A percentile compares a stretch with the other conserved stretches of the same genome.
Conservation (phyloP, 768 basidiomycete genomes). For the Tulasnella sp. region DNA sequence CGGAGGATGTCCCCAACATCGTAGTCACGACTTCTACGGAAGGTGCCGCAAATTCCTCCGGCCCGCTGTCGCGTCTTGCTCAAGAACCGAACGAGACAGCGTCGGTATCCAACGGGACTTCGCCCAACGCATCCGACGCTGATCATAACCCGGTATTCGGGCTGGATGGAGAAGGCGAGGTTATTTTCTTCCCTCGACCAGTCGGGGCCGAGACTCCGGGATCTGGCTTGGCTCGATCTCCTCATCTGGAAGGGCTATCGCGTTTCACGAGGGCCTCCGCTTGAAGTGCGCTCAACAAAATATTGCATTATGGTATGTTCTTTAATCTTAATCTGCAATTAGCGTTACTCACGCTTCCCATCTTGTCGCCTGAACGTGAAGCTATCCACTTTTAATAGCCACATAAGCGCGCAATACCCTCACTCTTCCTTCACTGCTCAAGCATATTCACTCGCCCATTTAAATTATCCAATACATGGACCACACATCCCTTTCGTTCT, state of each 20-base stretch:
- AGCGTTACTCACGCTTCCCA: neutral
- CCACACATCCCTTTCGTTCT: neutral
- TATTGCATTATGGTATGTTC: neutral
- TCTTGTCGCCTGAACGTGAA: too few relatives aligned
- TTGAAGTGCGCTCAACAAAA: neutral
- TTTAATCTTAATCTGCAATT: neutral
- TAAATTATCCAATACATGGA: neutral
- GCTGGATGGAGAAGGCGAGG: neutral
- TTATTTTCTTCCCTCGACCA: conserved; percentile 29
- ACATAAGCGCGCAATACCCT: neutral
- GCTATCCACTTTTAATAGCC: neutral
- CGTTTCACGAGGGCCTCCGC: conserved; percentile 17
- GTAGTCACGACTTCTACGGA: conserved; percentile 24
- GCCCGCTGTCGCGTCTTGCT: neutral
- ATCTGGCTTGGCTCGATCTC: conserved; percentile 21
- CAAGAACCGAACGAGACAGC: neutral
- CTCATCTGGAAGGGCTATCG: conserved; percentile 20
- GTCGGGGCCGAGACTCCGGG: conserved; percentile 23
- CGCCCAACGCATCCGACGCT: neutral
- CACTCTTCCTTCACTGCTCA: neutral
- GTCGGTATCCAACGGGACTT: neutral
- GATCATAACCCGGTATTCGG: neutral
- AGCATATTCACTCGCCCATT: neutral
- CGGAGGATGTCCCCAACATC: conserved; percentile 28
- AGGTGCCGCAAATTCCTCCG: neutral